phyloP scores from a whole-genome alignment of 805 yeast species.

The Cephaloascus albidus region DNA sequence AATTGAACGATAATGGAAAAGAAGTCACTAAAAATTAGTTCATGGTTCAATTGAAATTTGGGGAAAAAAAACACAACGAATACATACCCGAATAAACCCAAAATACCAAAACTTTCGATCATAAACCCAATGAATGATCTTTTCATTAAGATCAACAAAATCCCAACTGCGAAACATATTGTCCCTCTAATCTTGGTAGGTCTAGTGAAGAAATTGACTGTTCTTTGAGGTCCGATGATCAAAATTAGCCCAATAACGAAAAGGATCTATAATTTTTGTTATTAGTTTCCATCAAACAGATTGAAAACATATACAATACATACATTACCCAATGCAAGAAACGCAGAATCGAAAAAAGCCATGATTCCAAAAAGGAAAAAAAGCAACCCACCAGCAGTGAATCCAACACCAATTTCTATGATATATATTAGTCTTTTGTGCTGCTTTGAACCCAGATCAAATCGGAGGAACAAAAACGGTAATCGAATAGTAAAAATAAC shows the following conservation, averaged over 20 bases:
- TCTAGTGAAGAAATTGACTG: slow-evolving; percentile 74
- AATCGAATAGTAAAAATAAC: neutral
- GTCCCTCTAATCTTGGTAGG: slow-evolving; percentile 85
- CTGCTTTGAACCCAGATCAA: neutral
- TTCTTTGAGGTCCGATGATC: slow-evolving; percentile 82
- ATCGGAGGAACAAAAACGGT: neutral
- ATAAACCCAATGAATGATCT: slow-evolving; percentile 79
- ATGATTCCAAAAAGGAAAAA: slow-evolving; percentile 76
- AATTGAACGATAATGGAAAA: slow-evolving; percentile 84
- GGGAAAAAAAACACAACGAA: no score
- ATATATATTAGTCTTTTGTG: neutral
- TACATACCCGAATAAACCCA: slow-evolving; percentile 60
- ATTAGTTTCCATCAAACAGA: neutral
- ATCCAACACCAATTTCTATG: slow-evolving; percentile 82
- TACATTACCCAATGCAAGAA: slow-evolving; percentile 83
- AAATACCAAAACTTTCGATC: slow-evolving; percentile 80
- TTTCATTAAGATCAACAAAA: slow-evolving; percentile 62
- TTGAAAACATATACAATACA: slow-evolving; percentile 3
- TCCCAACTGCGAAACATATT: slow-evolving; percentile 67
- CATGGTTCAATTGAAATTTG: no score
- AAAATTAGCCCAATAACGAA: slow-evolving; percentile 76
- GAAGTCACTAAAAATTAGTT: slow-evolving; percentile 73
- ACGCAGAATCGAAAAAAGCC: slow-evolving; percentile 80
- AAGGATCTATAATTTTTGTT: slow-evolving; percentile 25
- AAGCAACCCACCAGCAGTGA: slow-evolving; percentile 77